Conservation (phyloP, 2,329 filamentous ascomycete genomes). For the Lachnellula subtilissima region DNA sequence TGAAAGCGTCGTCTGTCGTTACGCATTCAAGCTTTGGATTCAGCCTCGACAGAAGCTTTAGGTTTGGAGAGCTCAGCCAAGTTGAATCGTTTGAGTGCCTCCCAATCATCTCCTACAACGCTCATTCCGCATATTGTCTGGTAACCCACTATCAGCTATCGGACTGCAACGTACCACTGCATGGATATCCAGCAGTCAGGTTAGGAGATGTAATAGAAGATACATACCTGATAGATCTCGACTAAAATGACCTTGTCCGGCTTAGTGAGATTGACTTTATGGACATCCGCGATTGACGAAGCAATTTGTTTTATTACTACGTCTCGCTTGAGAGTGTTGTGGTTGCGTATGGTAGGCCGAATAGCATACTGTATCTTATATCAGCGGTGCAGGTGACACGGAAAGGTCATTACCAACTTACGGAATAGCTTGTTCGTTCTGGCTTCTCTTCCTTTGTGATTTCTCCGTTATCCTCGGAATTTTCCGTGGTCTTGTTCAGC, state of each 20-base stretch:
- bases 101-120: constrained; percentile 67
- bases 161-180: constrained; percentile 16
- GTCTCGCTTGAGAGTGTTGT: constrained; percentile 63
- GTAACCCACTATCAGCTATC: constrained; percentile 16
- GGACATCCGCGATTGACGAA: constrained; percentile 44
- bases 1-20: constrained; percentile 22
- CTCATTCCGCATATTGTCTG: constrained; percentile 75
- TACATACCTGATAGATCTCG: constrained; percentile 70
- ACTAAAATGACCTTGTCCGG: constrained; percentile 76
- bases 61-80: constrained; percentile 64
- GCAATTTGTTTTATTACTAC: constrained; percentile 66
- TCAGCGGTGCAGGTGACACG: neutral
- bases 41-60: constrained; percentile 10
- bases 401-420: constrained; percentile 11
- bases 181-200: neutral
- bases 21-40: constrained; percentile 15
- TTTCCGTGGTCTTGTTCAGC: constrained; percentile 19
- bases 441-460: constrained; percentile 5
- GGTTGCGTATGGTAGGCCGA: constrained; percentile 69
- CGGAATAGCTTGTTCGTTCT: constrained; percentile 18
- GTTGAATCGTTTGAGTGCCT: constrained; percentile 71
- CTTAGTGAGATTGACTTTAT: constrained; percentile 73
- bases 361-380: constrained; percentile 67
- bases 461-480: neutral
- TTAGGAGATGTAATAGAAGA: neutral